A percentile compares a stretch with the other conserved stretches of the same genome.
Evolutionary conservation across 1,284 basidiomycete genomes (phyloP).

Genomic region (Pyrrhoderma lamaoense): DNA sequence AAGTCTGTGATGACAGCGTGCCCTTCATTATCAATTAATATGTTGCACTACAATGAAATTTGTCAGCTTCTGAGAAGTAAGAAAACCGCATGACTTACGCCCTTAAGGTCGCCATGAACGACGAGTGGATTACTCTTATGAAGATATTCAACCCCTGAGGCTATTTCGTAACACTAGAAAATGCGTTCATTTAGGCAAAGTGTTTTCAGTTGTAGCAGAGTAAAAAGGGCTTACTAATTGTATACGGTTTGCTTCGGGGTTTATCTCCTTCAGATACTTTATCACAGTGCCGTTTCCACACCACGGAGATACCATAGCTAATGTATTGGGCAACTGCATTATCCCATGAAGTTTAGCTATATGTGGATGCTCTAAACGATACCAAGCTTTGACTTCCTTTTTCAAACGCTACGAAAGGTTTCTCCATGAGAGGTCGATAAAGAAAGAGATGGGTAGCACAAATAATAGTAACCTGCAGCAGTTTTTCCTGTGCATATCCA

Average conservation of each 20-base stretch:
- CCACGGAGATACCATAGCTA: slow-evolving; percentile 57
- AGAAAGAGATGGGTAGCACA: neutral
- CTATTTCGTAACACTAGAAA: slow-evolving; percentile 41
- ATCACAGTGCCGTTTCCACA: slow-evolving; percentile 48
- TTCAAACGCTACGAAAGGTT: slow-evolving; percentile 37
- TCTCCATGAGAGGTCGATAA: neutral
- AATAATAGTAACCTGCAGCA: slow-evolving; percentile 34
- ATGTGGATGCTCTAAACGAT: slow-evolving; percentile 44
- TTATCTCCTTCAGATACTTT: slow-evolving; percentile 35
- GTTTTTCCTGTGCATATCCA: slow-evolving; percentile 41
- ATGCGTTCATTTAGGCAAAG: neutral
- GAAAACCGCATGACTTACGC: slow-evolving; percentile 31
- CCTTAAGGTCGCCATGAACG: slow-evolving; percentile 52
- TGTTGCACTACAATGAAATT: slow-evolving; percentile 38
- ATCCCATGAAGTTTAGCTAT: slow-evolving; percentile 45
- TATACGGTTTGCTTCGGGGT: slow-evolving; percentile 35
- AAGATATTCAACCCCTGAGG: slow-evolving; percentile 45
- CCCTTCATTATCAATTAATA: slow-evolving; percentile 44
- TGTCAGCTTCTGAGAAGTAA: neutral
- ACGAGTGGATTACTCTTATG: slow-evolving; percentile 44
- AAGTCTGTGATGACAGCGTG: slow-evolving; percentile 51
- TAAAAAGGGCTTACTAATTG: slow-evolving; percentile 32
- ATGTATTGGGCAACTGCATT: slow-evolving; percentile 37
- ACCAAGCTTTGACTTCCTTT: slow-evolving; percentile 46
- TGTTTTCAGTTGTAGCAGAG: no score